Evolutionary conservation across 441 rosid genomes (phyloP), one percentile per base, ranked within the genome.

Genomic region (Aquilaria agallochum): DNA sequence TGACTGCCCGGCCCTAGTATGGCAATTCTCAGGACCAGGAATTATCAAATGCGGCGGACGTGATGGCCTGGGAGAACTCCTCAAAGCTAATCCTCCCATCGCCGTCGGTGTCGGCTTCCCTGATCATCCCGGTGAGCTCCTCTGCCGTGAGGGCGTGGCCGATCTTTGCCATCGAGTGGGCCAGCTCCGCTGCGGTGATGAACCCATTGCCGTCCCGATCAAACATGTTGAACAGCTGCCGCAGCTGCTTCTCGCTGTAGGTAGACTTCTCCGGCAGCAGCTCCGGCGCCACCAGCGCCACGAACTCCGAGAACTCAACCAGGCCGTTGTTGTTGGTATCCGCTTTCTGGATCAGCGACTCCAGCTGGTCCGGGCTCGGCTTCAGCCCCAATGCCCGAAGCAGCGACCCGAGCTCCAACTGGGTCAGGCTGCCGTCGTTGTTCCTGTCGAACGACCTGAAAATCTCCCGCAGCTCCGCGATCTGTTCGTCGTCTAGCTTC

Each of bases 121-220:
- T 86, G 56, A 93, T 90, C 97, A 93, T 93, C 58, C 91, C 97
- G 0, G 91, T 83, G 65, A 93, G 62, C 71, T 93, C 97, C 53
- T 83, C 91, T 1, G 78, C 90, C 2, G 96, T 90, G 65, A 93
- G 77, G 2, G 95, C 87, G 50, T 90, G 95, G 40, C 97, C 96
- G 7, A 90, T 73, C 66, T 78, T 87, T 0, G 97, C 97, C 98
- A 90, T 93, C 1, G 97, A 88, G 64, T 90, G 95, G 4, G 91
- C 95, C 71, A 93, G 68, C 70, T 90, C 98, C 1, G 90, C 91
- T 0, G 91, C 92, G 0, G 97, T 90, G 48, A 93, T 83, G 55
- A 70, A 90, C 12, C 97, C 98, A 31, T 93, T 87, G 0, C 93
- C 95, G 5, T 93, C 97, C 27, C 88, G 73, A 50, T 93, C 98